A percentile compares a stretch with the other conserved stretches of the same genome.
phyloP scores from a whole-genome alignment of 2,329 filamentous ascomycete genomes.

The Pseudocercospora ulei region DNA sequence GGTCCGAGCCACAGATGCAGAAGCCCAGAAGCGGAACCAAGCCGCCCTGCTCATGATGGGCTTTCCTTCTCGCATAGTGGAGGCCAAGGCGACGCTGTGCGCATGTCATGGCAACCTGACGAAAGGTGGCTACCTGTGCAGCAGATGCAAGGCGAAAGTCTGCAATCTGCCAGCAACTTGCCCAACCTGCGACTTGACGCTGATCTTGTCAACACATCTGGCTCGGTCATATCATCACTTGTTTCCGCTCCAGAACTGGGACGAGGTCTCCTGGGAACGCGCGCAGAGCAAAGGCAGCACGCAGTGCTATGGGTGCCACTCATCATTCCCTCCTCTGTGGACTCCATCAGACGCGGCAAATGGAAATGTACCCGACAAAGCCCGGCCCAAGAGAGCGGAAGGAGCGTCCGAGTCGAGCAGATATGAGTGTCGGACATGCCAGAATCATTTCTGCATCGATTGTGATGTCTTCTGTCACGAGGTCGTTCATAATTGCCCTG shows the following conservation, averaged over 20 bases:
- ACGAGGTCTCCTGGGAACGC: constrained; percentile 6
- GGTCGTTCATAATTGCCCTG: constrained; percentile 89
- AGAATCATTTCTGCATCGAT: constrained; percentile 91
- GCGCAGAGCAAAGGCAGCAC: constrained; percentile 28
- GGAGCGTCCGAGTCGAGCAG: constrained; percentile 72
- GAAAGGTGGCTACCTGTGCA: constrained; percentile 81
- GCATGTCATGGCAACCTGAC: constrained; percentile 79
- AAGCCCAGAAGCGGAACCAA: constrained; percentile 36
- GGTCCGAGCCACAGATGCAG: constrained; percentile 46
- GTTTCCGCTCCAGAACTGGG: constrained; percentile 76
- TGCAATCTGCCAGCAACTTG: constrained; percentile 85
- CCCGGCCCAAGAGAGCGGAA: constrained; percentile 24
- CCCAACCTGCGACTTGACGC: constrained; percentile 77
- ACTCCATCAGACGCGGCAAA: constrained; percentile 20
- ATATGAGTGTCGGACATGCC: constrained; percentile 82
- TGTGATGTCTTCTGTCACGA: constrained; percentile 95
- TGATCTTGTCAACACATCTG: constrained; percentile 88
- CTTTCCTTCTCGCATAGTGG: constrained; percentile 78
- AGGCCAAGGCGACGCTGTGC: constrained; percentile 64
- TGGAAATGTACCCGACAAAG: constrained; percentile 17
- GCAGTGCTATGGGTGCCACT: constrained; percentile 70
- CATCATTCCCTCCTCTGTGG: constrained; percentile 54
- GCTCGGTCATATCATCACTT: constrained; percentile 89
- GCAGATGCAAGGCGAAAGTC: constrained; percentile 77
- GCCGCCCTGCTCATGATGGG: constrained; percentile 84